Evolutionary conservation across 176 grass and related monocot species (phyloP), one percentile per base, ranked within the genome.

Genomic region (Eragrostis nindensis): DNA sequence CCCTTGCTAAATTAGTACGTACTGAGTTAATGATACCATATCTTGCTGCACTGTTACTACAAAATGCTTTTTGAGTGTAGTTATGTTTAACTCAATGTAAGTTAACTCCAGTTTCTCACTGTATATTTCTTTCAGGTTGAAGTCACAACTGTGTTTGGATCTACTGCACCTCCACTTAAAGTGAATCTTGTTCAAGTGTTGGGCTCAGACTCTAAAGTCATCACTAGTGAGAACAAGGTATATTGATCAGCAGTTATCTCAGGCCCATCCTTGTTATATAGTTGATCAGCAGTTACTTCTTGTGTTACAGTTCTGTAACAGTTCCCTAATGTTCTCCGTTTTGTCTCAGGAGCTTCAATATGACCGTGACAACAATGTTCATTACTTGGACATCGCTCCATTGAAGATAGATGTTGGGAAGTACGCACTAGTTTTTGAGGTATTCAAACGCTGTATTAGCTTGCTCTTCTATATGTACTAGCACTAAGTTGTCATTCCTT

Each of bases 401-500:
- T 41, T 98, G 81, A 92, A 96, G 86, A 90, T 94, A 84, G 97
- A 99, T 85, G 87, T 96, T 80, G 93, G 97, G 73, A 99, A 90
- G 70, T 99, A 99, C 61, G 76, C 82, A 14, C 47, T 99, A 69
- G 86, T 90, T 86, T 96, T 99, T 91, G 85, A 99, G 97, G 97
- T 99, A 91, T 7, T 19, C 80, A 21, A 50, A 62, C 70, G 66
- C 41, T 85, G 15, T 74, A 46, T 79, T 52, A 47, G 36, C 69
- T 80, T 32, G 62, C 47, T 67, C 7, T 38, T 63, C 41, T 69
- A 71, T 30, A 53, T 77, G 30, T 52, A 24, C 38, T 79, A 80
- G 29, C 52, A 38, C 25, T 48, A 81, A 67, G 78, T 55, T 44
- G 42, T 6, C 42, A 44, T 44, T 44, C 42, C 18, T 17, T 60